Evolutionary conservation across 805 yeast genomes (phyloP), one percentile per base, ranked within the genome.

Genomic region (Candida boidinii): DNA sequence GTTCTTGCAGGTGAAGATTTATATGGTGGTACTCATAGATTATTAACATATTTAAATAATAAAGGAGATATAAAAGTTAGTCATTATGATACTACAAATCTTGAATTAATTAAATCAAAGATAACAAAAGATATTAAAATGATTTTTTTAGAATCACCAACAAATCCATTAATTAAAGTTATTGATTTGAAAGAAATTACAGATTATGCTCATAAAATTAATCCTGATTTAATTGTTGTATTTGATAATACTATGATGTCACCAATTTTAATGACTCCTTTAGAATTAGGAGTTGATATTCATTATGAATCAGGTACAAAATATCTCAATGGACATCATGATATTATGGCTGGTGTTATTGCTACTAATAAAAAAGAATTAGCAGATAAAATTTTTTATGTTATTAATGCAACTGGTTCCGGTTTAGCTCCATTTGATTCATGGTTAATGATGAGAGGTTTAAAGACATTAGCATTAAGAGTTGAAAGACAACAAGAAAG

Each of bases 221-320:
- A 69, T 49, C 86, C 94, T 13, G 68, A 77, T 24, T 68, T 81
- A 34, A 53, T 79, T 31, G 77, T 85, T 26, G 94, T 85, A 11
- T 88, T 88, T 40, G 96, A 88, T 60, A 88, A 90, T 66, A 90
- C 96, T 38, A 88, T 88, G 97, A 81, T 88, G 94, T 79, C 95
- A 19, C 96, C 96, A 10, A 58, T 88, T 39, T 67, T 79, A 48
- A 77, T 84, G 77, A 69, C 79, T 17, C 96, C 97, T 4, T 66
- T 88, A 43, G 85, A 83, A 45, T 70, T 82, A 44, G 94, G 92
- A 7, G 90, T 78, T 24, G 96, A 88, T 53, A 83, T 88, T 36
- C 95, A 84, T 36, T 90, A 88, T 55, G 97, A 88, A 54, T 78
- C 90, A 10, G 96, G 94, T 12, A 88, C 97, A 27, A 88, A 88